Evolutionary conservation across 2,329 filamentous ascomycete genomes (phyloP), one percentile per base, ranked within the genome.

Genomic region (Thielaviopsis euricoi): DNA sequence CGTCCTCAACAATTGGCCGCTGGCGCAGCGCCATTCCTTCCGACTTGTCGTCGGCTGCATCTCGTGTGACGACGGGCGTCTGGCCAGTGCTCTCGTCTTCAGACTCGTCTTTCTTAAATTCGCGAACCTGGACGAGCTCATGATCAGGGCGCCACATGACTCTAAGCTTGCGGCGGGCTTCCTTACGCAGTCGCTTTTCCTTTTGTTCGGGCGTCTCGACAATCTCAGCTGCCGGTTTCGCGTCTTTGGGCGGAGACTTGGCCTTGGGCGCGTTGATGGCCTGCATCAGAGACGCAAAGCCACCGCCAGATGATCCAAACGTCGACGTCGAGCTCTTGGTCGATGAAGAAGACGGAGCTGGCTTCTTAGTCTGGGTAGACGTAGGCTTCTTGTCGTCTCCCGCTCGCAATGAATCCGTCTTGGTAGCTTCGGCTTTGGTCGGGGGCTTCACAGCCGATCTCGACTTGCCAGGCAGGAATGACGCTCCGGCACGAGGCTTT

Each of bases 101-200:
- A 1, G 79, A 77, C 1, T 80, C 81, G 61, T 88, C 83, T 64
- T 87, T 86, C 57, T 82, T 80, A 70, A 90, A 89, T 54, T 83
- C 72, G 62, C 80, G 79, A 57, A 88, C 73, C 63, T 86, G 74
- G 1, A 82, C 82, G 29, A 91, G 74, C 29, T 81, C 78, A 19
- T 77, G 72, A 54, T 85, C 85, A 0, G 81, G 76, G 65, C 83
- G 86, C 76, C 86, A 91, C 6, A 72, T 77, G 6, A 91, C 87
- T 13, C 82, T 78, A 22, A 89, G 72, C 62, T 85, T 81, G 40
- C 85, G 78, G 53, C 86, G 78, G 60, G 80, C 76, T 66, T 89
- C 85, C 65, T 88, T 89, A 40, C 85, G 80, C 4, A 88, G 71
- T 12, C 87, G 79, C 64, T 81, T 85, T 1, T 75, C 72, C 64